Evolutionary conservation across 768 basidiomycete species (phyloP), one percentile per base, ranked within the genome.

Genomic region (Boletus patriciae): DNA sequence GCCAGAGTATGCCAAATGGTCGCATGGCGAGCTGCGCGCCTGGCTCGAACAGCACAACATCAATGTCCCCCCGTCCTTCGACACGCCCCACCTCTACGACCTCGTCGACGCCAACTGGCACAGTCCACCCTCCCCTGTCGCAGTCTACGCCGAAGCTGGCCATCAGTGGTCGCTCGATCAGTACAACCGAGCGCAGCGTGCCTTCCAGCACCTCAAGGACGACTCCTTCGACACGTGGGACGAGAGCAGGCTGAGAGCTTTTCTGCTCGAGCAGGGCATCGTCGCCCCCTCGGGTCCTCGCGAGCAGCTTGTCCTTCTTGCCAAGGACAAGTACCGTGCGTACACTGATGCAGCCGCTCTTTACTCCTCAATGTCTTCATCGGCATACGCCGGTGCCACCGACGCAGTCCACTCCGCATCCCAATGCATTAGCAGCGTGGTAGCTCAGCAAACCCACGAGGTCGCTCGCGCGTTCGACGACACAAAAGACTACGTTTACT

Each of bases 401-500:
- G 62, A 70, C 5, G 46, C 76, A 1, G 63, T 70, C 1, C 63
- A 74, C 33, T 74, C 78, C 49, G 73, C 77, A 5, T 74, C 76
- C 16, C 68, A 75, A 61, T 76, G 73, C 40, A 63, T 74, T 16
- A 74, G 77, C 10, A 80, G 73, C 47, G 52, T 78, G 2, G 76
- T 74, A 15, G 75, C 83, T 0, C 80, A 83, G 57, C 83, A 85
- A 3, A 83, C 85, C 1, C 73, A 78, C 16, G 78, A 80, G 3
- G 82, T 77, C 11, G 71, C 70, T 9, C 74, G 77, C 23, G 74
- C 74, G 27, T 69, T 92, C 21, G 88, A 94, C 59, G 83, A 89
- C 56, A 71, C 85, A 31, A 91, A 86, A 69, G 94, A 98, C 70
- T 95, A 94, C 63, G 74, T 94, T 18, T 96, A 90, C 71, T 92